phyloP scores from a whole-genome alignment of 2,329 filamentous ascomycete species.

The Diaporthe sp. region DNA sequence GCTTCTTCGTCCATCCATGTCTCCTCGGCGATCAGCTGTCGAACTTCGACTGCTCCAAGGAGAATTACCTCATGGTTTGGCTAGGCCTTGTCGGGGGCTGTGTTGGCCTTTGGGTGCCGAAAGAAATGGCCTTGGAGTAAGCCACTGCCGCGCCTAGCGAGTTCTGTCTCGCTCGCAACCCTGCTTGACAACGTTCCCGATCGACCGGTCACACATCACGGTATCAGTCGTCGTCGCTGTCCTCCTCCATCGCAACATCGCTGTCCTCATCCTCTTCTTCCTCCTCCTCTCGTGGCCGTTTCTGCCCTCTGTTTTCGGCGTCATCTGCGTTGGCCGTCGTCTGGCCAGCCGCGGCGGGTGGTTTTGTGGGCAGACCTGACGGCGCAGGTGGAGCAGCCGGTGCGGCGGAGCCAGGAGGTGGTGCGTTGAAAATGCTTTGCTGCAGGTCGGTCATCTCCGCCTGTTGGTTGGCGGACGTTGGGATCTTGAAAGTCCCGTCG shows the following conservation, averaged over 20 bases:
- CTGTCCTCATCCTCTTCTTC: slow-evolving; percentile 68
- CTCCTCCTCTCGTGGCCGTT: slow-evolving; percentile 79
- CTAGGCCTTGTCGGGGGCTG: slow-evolving; percentile 86
- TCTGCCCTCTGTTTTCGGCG: slow-evolving; percentile 72
- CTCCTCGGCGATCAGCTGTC: slow-evolving; percentile 85
- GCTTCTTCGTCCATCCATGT: slow-evolving; percentile 95
- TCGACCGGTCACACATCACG: slow-evolving; percentile 24
- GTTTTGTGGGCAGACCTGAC: slow-evolving; percentile 61
- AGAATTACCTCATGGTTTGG: slow-evolving; percentile 88
- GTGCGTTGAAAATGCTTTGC: slow-evolving; percentile 83
- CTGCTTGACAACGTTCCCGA: slow-evolving; percentile 12
- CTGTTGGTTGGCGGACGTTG: slow-evolving; percentile 64
- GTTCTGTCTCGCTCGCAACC: not conserved
- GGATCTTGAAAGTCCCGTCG: slow-evolving; percentile 87
- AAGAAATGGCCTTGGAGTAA: slow-evolving; percentile 69
- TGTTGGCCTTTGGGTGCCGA: slow-evolving; percentile 83
- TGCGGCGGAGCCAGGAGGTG: slow-evolving; percentile 64
- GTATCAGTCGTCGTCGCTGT: slow-evolving; percentile 76
- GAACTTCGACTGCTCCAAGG: slow-evolving; percentile 69
- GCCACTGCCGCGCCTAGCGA: slow-evolving; percentile 32
- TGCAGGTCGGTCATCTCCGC: slow-evolving; percentile 80
- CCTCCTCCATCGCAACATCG: slow-evolving; percentile 76
- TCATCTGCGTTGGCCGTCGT: slow-evolving; percentile 64
- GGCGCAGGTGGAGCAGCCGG: slow-evolving; percentile 52
- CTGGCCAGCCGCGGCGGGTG: slow-evolving; percentile 60